Evolutionary conservation across 257 asterid species (phyloP).

Genomic region (Perilla frutescens): DNA sequence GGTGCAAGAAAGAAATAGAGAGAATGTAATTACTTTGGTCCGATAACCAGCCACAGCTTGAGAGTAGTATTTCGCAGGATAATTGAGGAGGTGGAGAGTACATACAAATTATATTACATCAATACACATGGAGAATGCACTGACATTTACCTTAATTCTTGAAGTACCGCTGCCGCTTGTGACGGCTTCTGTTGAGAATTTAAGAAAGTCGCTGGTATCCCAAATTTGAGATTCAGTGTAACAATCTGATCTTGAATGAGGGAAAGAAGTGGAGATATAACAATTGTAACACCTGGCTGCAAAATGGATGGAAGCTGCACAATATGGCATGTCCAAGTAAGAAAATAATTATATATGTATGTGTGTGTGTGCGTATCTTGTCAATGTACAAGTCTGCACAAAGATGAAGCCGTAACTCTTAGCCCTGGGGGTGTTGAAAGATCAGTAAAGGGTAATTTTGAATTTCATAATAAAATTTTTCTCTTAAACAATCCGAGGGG

Average conservation of each 20-base stretch:
- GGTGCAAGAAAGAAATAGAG: constrained; percentile 22
- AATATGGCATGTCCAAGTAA: constrained; percentile 28
- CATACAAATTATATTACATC: not conserved
- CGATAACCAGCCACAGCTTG: constrained; percentile 3
- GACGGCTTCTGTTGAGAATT: constrained; percentile 89
- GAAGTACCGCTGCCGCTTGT: constrained; percentile 82
- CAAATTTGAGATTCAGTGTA: constrained; percentile 86
- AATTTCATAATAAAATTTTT: too few species aligned
- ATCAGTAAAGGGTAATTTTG: too few species aligned
- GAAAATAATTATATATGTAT: constrained; percentile 24
- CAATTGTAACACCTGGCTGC: constrained; percentile 85
- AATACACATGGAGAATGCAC: constrained; percentile 19
- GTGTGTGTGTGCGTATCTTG: constrained; percentile 1
- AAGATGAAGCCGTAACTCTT: not conserved
- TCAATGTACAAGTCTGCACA: not conserved
- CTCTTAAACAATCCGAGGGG: constrained; percentile 5
- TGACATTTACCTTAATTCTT: constrained; percentile 75
- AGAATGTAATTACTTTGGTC: constrained; percentile 12
- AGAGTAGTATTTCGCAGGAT: constrained; percentile 21
- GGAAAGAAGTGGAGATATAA: constrained; percentile 95
- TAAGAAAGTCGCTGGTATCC: constrained; percentile 93
- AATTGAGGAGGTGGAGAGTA: not conserved
- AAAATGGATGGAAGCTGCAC: constrained; percentile 92
- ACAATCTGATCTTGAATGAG: constrained; percentile 98
- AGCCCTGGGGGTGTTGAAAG: too few species aligned